Base-by-base conservation (phyloP, 805 yeast species). In the Komagataella populi region DNA sequence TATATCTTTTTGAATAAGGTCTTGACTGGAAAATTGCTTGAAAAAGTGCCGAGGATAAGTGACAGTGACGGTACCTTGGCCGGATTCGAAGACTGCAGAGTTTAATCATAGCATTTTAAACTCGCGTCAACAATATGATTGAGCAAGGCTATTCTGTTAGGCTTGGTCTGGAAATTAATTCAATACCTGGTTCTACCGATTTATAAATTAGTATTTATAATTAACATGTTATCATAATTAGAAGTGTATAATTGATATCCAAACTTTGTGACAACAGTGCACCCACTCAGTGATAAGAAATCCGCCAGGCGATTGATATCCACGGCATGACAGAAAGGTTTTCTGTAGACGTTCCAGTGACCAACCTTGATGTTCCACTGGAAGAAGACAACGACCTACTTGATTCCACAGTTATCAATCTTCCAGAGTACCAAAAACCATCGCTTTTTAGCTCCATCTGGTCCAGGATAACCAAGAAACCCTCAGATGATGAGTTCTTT, bases 301-400 rank as follows among this genome's bases (percentile, higher is more conserved):
- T 39, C n/a, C 16, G 44, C 39, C 8, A 30, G 39, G 10, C 39
- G n/a, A 30, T 10, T 14, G 14, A 10, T 10, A 30, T 14, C 39
- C 39, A 30, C 14, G 22, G 46, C 22, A 20, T 17, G 22, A 46
- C 23, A 23, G 23, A 23, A 6, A 47, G 57, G 7, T 61, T 61
- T 51, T 59, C 56, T 1, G 75, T 71, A 6, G 86, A 80, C 54
- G 60, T 76, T 3, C 85, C 84, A 0, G 68, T 80, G 4, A 75
- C 81, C 0, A 72, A 80, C 57, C 63, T 80, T 51, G 84, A 80
- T 56, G 66, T 56, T 1, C 62, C 55, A 3, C 14, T 30, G 14
- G 72, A 71, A 2, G 69, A 69, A 18, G 70, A 67, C 23, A 14
- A 30, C 8, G 39, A 10, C 14, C 10, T 30, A 63, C 7, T 54